Percentiles rank a stretch among this genome's conserved stretches.
Conservation (phyloP, 352 stramenopile genomes). For the Pelagophyceae sp. region DNA sequence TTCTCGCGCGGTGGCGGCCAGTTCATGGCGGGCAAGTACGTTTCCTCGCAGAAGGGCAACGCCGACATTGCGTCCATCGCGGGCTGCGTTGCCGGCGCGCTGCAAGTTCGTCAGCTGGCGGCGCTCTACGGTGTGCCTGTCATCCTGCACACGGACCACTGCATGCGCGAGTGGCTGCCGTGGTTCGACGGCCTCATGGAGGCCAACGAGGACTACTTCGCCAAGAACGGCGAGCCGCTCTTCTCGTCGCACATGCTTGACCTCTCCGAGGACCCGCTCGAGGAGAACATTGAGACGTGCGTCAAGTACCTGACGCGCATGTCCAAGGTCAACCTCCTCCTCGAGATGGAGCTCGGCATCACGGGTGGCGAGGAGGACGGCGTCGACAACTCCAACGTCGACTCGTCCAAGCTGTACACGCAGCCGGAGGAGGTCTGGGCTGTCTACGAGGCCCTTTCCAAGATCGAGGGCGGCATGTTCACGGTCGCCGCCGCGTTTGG, state of each 20-base stretch:
- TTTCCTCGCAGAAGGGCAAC: constrained; percentile 69
- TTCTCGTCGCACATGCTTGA: constrained; percentile 98
- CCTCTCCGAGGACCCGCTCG: constrained; percentile 90
- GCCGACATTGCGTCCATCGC: constrained; percentile 66
- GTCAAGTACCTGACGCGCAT: constrained; percentile 96
- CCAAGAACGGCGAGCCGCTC: constrained; percentile 79
- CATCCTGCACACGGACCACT: constrained; percentile 94
- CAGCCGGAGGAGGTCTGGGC: constrained; percentile 87
- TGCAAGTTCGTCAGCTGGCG: constrained; percentile 84
- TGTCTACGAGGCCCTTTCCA: constrained; percentile 83
- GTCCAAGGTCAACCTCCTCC: constrained; percentile 84
- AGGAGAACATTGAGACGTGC: constrained; percentile 94
- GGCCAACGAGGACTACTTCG: constrained; percentile 84
- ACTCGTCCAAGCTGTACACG: constrained; percentile 86
- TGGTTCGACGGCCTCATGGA: constrained; percentile 88
- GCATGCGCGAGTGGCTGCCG: constrained; percentile 86
- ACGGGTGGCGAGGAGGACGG: constrained; percentile 96
- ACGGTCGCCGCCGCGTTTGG: constrained; percentile 90
- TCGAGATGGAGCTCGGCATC: constrained; percentile 97
- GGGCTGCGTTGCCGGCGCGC: constrained; percentile 73
- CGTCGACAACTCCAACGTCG: constrained; percentile 90
- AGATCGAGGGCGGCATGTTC: constrained; percentile 78
- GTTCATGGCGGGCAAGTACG: constrained; percentile 86
- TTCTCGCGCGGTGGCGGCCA: constrained; percentile 81
- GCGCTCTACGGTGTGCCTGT: constrained; percentile 88